Conservation (phyloP, 805 yeast species). For the Myxozyma neglecta region DNA sequence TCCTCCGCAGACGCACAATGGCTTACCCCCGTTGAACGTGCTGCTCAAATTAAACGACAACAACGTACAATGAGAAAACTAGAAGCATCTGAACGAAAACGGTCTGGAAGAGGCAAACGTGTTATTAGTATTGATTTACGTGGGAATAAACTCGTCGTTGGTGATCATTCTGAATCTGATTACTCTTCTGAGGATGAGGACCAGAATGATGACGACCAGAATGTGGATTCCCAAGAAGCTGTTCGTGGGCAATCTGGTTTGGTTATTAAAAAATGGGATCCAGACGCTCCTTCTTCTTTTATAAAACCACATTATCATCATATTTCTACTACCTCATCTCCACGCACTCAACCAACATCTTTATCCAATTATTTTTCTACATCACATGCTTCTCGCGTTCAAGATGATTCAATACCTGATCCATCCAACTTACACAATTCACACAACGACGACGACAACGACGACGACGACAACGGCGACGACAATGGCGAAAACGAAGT, state of each 20-base stretch:
- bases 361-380: neutral
- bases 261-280: constrained; percentile 12
- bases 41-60: constrained; percentile 80
- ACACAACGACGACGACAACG: no score
- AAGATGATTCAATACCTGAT: neutral
- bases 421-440: no score
- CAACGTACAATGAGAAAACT: constrained; percentile 69
- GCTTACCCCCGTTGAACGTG: constrained; percentile 83
- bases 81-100: constrained; percentile 56
- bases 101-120: constrained; percentile 71
- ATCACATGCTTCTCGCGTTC: neutral
- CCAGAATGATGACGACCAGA: constrained; percentile 31
- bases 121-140: constrained; percentile 75
- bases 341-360: neutral
- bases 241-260: constrained; percentile 11
- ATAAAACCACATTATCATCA: constrained; percentile 17
- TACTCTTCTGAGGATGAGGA: constrained; percentile 40
- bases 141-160: constrained; percentile 75
- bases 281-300: constrained; percentile 14
- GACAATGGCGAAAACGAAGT: no score
- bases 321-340: neutral
- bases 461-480: no score
- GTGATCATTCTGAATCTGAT: constrained; percentile 43
- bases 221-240: neutral
- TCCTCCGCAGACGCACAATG: constrained; percentile 61